phyloP scores from a whole-genome alignment of 768 basidiomycete genomes.

The Strobilomyces confusus region DNA sequence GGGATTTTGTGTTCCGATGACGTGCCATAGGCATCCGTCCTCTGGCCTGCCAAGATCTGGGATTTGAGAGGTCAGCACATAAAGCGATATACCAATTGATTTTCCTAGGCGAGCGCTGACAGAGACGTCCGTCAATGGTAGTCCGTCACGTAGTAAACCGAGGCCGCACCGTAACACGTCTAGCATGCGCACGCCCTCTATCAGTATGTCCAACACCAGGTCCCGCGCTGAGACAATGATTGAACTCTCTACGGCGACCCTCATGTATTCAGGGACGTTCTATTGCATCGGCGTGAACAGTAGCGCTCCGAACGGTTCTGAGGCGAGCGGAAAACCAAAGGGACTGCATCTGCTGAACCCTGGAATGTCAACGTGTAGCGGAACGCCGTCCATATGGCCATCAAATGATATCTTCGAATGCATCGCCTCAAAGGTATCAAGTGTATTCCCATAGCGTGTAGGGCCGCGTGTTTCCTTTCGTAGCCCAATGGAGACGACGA shows the following conservation, averaged over 20 bases:
- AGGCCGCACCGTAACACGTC: not conserved
- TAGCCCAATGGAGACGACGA: not conserved
- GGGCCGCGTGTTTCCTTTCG: not conserved
- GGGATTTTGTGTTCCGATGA: too few relatives aligned
- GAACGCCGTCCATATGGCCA: too few relatives aligned
- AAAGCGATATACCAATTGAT: too few relatives aligned
- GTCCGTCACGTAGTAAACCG: not conserved
- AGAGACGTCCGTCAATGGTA: too few relatives aligned
- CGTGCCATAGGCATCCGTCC: too few relatives aligned
- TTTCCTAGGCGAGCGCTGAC: not conserved
- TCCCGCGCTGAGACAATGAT: not conserved
- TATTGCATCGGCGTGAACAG: not conserved
- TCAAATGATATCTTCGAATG: not conserved
- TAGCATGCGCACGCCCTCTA: not conserved
- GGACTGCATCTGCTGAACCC: not conserved
- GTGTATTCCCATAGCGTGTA: not conserved
- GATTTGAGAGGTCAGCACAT: too few relatives aligned
- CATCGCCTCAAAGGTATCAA: not conserved
- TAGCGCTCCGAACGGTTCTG: too few relatives aligned
- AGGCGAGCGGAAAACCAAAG: not conserved
- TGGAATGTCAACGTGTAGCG: too few relatives aligned
- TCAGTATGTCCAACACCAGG: not conserved
- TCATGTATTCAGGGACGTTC: not conserved
- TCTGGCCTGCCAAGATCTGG: too few relatives aligned
- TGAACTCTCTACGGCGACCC: not conserved